Conservation (phyloP, 2,329 filamentous ascomycete genomes). For the Graphium sp. region DNA sequence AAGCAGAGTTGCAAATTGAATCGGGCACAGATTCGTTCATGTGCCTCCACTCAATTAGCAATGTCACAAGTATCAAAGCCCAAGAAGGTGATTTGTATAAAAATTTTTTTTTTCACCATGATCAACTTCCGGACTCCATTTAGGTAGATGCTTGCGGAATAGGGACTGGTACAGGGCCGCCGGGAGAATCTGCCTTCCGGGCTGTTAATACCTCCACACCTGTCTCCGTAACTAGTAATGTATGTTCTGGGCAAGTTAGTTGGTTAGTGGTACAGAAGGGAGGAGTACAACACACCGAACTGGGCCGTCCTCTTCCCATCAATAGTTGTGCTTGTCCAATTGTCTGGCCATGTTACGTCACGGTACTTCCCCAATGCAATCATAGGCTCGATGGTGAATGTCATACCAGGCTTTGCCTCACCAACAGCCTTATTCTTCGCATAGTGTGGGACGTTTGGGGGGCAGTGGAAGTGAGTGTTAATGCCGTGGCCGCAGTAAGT, state of each 20-base stretch:
- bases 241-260: conserved; percentile 43
- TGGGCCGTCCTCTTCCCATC: conserved; percentile 86
- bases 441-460: conserved; percentile 92
- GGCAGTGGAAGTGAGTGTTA: conserved; percentile 82
- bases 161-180: conserved; percentile 51
- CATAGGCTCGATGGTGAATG: conserved; percentile 98
- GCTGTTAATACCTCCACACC: conserved; percentile 75
- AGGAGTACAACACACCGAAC: conserved; percentile 46
- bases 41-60: too few species aligned
- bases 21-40: too few species aligned
- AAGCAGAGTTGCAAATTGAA: background rate
- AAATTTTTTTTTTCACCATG: too few species aligned
- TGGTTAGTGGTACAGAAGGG: background rate
- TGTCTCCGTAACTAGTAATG: conserved; percentile 61
- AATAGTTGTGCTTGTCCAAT: conserved; percentile 91
- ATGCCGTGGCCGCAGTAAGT: conserved; percentile 95
- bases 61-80: too few species aligned
- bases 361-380: conserved; percentile 80
- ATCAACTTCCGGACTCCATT: too few species aligned
- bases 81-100: too few species aligned
- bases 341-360: conserved; percentile 94
- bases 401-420: conserved; percentile 89
- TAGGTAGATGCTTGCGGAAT: too few species aligned
- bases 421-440: conserved; percentile 97
- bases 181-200: conserved; percentile 54